phyloP scores from a whole-genome alignment of 2,329 filamentous ascomycete genomes.

The Scytalidium sp. region DNA sequence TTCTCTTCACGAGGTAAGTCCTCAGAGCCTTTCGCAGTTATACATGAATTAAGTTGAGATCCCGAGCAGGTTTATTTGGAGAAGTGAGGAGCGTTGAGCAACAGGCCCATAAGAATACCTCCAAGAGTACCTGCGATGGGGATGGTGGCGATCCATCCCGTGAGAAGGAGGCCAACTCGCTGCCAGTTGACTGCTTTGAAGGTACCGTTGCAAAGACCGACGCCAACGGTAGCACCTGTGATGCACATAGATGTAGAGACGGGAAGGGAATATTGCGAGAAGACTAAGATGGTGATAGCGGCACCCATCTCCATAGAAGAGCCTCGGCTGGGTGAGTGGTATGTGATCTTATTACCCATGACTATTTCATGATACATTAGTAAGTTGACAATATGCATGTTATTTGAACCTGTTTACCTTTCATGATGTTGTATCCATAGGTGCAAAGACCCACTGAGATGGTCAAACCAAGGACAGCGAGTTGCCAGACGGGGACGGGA shows the following conservation, averaged over 20 bases:
- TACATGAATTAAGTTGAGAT: too few relatives aligned
- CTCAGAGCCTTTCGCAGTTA: too few relatives aligned
- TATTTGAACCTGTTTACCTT: constrained; percentile 47
- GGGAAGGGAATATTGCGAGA: constrained; percentile 72
- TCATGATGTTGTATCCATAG: constrained; percentile 84
- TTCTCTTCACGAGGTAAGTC: too few relatives aligned
- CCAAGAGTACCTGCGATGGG: constrained; percentile 30
- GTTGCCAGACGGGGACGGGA: constrained; percentile 70
- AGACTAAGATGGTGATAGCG: constrained; percentile 72
- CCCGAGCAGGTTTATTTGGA: too few relatives aligned
- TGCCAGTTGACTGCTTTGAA: constrained; percentile 73
- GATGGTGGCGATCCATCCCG: constrained; percentile 66
- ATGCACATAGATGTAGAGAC: constrained; percentile 80
- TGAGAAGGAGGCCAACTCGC: constrained; percentile 63
- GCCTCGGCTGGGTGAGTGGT: constrained; percentile 56
- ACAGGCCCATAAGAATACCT: constrained; percentile 39
- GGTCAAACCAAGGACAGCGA: constrained; percentile 62
- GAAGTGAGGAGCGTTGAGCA: constrained; percentile 52
- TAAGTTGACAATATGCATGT: constrained; percentile 12
- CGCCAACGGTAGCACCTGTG: constrained; percentile 74
- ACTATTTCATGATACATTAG: constrained; percentile 40
- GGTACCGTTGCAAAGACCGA: constrained; percentile 73
- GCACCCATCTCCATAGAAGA: constrained; percentile 80
- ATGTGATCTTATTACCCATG: constrained; percentile 80
- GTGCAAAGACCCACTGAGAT: constrained; percentile 69